Evolutionary conservation across 345 rosid species (phyloP), one percentile per base, ranked within the genome.

Genomic region (Populus tremula): DNA sequence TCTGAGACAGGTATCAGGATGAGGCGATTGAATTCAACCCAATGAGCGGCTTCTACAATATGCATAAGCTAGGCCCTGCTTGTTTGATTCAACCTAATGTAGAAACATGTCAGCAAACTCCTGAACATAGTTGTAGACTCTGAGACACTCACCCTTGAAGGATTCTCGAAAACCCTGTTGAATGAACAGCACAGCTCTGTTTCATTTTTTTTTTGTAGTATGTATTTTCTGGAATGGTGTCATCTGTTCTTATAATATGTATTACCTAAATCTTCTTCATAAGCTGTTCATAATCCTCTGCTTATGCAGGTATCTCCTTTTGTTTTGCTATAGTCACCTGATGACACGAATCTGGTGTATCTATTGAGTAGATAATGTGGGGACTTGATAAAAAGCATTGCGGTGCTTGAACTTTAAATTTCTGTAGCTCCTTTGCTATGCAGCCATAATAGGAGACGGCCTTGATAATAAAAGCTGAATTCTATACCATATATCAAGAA

Each of bases 151-250:
- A 94, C 97, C 91, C 84, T 86, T 88, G 80, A 84, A 87, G 78
- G 98, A 86, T 88, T 94, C 98, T 74, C 97, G 90, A 67, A 91
- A 71, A 73, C 88, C 89, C 98, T 94, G 89, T 59, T 78, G 63
- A 75, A 73, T 47, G 59, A 20, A 64, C 75, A 59, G 61, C 72
- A 81, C 61, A 50, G n/a, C n/a, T n/a, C n/a, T n/a, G n/a, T n/a
- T n/a, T 27, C 27, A 27, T 27, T 27, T 27, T 27, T 27, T 27
- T 27, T 27, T 27, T 27, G 27, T 27, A 27, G 27, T 27, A 27
- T 27, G 27, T 27, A 27, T 27, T 27, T 27, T 27, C 27, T 27
- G 27, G 27, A 27, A 27, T 27, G 27, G 27, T 27, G 27, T 27
- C 27, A 27, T 27, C 27, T 27, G 27, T 27, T 27, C 27, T 27